phyloP scores from a whole-genome alignment of 805 yeast species.

The Debaryomyces prosopidis region DNA sequence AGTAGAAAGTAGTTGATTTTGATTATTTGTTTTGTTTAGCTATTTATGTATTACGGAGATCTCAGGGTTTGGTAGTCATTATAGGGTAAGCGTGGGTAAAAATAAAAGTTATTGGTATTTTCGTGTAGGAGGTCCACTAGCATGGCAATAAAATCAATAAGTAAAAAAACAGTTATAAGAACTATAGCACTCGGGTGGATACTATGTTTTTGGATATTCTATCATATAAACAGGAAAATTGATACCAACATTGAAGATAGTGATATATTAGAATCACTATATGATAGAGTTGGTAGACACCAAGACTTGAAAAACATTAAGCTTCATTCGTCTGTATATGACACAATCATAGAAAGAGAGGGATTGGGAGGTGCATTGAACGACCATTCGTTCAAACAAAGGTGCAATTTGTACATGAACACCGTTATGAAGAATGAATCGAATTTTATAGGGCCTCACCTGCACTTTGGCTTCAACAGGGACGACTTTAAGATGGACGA shows the following conservation, averaged over 20 bases:
- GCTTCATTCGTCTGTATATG: constrained; percentile 3
- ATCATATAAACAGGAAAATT: neutral
- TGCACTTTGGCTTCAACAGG: constrained; percentile 13
- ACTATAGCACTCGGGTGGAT: neutral
- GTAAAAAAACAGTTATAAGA: too few species aligned
- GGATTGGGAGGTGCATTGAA: constrained; percentile 8
- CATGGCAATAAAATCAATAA: too few species aligned
- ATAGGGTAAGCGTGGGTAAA: too few species aligned
- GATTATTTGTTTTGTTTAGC: too few species aligned
- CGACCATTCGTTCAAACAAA: constrained; percentile 8
- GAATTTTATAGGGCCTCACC: constrained; percentile 13
- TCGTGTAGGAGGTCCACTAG: too few species aligned
- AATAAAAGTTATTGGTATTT: too few species aligned
- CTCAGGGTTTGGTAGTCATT: too few species aligned
- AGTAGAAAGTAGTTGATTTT: too few species aligned
- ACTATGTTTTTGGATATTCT: neutral
- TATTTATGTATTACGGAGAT: too few species aligned
- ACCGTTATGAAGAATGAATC: constrained; percentile 8
- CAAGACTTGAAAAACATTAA: neutral
- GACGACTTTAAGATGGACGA: constrained; percentile 12
- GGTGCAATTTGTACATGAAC: constrained; percentile 26
- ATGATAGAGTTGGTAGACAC: neutral
- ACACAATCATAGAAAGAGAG: neutral
- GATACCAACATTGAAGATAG: neutral
- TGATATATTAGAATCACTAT: neutral